phyloP scores from a whole-genome alignment of 345 rosid species.

The Citrus trifoliata region DNA sequence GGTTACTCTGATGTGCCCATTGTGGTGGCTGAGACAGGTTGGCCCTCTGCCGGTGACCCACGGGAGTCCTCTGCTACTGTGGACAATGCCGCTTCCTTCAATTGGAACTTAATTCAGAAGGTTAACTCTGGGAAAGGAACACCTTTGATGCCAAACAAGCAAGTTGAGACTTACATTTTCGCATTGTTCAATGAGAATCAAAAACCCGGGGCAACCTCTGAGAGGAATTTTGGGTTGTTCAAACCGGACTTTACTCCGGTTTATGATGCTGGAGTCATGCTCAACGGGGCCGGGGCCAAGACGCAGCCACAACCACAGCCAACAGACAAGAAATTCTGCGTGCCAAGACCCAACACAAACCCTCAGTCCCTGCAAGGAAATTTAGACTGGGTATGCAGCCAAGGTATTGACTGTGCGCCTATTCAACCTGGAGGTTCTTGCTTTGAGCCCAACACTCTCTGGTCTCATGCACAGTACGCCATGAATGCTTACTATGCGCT shows the following conservation, averaged over 20 bases:
- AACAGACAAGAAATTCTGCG: constrained; percentile 48
- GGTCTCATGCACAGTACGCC: constrained; percentile 54
- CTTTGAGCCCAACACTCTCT: constrained; percentile 46
- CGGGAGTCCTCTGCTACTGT: constrained; percentile 36
- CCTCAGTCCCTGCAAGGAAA: constrained; percentile 49
- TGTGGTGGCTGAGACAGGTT: constrained; percentile 75
- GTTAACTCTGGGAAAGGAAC: constrained; percentile 54
- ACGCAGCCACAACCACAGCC: background rate
- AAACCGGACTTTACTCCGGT: constrained; percentile 66
- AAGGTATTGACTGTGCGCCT: constrained; percentile 66
- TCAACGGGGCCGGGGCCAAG: background rate
- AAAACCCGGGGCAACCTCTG: constrained; percentile 65
- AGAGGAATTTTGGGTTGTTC: constrained; percentile 78
- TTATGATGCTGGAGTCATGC: constrained; percentile 55
- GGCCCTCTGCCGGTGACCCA: constrained; percentile 73
- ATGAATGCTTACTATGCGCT: constrained; percentile 69
- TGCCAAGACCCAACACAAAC: constrained; percentile 39
- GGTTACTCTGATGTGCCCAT: constrained; percentile 69
- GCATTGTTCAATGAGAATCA: constrained; percentile 75
- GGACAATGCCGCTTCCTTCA: constrained; percentile 58
- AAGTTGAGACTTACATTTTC: constrained; percentile 69
- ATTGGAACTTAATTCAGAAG: constrained; percentile 43
- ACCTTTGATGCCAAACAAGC: constrained; percentile 73
- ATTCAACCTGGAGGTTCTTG: constrained; percentile 74
- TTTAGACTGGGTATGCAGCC: constrained; percentile 59